Conservation (phyloP, 176 grass and related monocot genomes). For the Carex myosuroides region DNA sequence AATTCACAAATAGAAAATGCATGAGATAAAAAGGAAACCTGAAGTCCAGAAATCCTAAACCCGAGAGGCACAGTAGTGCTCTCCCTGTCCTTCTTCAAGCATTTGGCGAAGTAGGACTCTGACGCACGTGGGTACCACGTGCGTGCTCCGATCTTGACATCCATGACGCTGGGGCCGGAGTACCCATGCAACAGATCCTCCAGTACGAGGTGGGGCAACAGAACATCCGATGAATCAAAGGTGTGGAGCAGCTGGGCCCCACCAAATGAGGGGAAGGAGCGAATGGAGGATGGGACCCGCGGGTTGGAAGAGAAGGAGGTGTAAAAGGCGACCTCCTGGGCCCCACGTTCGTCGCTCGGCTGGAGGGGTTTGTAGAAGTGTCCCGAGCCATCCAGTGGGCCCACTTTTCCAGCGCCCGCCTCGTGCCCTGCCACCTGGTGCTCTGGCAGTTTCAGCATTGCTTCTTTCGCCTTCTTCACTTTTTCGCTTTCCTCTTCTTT, state of each 20-base stretch:
- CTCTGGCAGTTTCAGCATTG: constrained; percentile 53
- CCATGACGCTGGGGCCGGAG: constrained; percentile 41
- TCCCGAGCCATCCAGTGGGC: constrained; percentile 47
- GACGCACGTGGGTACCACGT: constrained; percentile 45
- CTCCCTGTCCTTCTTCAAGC: constrained; percentile 63
- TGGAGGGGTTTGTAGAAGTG: constrained; percentile 77
- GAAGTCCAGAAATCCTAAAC: constrained; percentile 61
- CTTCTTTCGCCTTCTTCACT: background rate
- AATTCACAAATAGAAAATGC: background rate
- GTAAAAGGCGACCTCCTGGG: constrained; percentile 65
- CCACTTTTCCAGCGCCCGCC: constrained; percentile 13
- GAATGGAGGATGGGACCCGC: constrained; percentile 31
- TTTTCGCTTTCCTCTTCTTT: background rate
- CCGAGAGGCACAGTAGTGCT: constrained; percentile 51
- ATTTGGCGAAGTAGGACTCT: constrained; percentile 64
- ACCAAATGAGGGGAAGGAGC: constrained; percentile 50
- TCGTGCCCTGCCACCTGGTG: constrained; percentile 77
- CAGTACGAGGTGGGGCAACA: constrained; percentile 53
- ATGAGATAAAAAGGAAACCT: constrained; percentile 20
- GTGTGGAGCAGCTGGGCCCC: constrained; percentile 46
- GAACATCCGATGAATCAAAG: constrained; percentile 11
- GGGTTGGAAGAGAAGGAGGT: constrained; percentile 39
- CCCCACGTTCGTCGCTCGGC: constrained; percentile 39
- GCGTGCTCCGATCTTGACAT: constrained; percentile 83
- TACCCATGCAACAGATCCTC: constrained; percentile 57